A percentile compares a stretch with the other conserved stretches of the same genome.
Conservation (phyloP, 164 flowering plant genomes). For the Liriodendron chinense region DNA sequence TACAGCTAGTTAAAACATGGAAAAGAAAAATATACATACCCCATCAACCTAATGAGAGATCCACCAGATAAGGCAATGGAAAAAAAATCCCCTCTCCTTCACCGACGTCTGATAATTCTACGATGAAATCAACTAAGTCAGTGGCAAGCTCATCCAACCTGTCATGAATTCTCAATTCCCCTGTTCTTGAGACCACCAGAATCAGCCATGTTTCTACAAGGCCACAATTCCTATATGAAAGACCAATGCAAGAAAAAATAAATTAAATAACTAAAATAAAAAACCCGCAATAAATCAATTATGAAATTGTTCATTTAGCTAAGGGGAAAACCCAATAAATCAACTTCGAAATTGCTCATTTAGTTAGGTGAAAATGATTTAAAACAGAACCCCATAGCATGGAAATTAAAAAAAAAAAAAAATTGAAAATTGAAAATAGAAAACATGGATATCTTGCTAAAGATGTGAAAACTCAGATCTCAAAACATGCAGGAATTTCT, state of each 20-base stretch:
- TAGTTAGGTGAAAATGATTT: too few species aligned
- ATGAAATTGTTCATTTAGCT: too few species aligned
- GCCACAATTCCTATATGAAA: background rate
- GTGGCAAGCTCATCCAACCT: slow-evolving; percentile 65
- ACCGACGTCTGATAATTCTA: slow-evolving; percentile 75
- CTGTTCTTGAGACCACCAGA: slow-evolving; percentile 37
- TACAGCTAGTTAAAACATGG: background rate
- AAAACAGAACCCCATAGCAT: too few species aligned
- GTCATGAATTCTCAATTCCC: slow-evolving; percentile 68
- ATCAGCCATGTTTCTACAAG: slow-evolving; percentile 41
- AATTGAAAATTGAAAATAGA: too few species aligned
- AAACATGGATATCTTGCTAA: too few species aligned
- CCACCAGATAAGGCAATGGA: slow-evolving; percentile 91
- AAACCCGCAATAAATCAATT: background rate
- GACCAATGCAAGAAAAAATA: background rate
- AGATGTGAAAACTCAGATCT: too few species aligned
- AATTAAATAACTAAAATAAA: background rate
- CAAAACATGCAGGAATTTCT: too few species aligned
- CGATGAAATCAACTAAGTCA: slow-evolving; percentile 75
- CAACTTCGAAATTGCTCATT: too few species aligned
- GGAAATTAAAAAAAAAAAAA: too few species aligned
- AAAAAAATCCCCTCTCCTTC: slow-evolving; percentile 81
- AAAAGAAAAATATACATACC: slow-evolving; percentile 39
- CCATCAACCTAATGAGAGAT: slow-evolving; percentile 79
- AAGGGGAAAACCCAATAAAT: too few species aligned